phyloP scores from a whole-genome alignment of 768 basidiomycete species.

The Mycena kentingensis region DNA sequence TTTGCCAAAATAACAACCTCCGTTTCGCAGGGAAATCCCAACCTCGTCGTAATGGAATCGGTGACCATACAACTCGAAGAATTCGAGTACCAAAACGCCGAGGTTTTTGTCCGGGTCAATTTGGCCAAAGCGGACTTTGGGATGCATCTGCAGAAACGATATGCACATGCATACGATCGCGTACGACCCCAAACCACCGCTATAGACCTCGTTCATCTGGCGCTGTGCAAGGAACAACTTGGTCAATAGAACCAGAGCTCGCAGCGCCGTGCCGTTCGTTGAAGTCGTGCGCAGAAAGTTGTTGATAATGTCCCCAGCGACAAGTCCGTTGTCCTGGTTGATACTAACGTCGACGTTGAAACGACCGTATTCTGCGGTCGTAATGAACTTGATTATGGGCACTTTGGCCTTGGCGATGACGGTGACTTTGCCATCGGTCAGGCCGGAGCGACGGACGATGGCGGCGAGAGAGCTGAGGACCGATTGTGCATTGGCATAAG shows the following conservation, averaged over 20 bases:
- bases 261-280: constrained; percentile 63
- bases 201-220: constrained; percentile 97
- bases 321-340: constrained; percentile 85
- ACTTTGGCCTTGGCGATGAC: constrained; percentile 94
- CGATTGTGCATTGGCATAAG: constrained; percentile 62
- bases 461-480: constrained; percentile 80
- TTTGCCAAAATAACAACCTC: constrained; percentile 90
- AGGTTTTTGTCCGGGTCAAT: constrained; percentile 87
- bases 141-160: constrained; percentile 96
- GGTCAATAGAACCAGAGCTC: constrained; percentile 81
- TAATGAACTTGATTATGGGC: constrained; percentile 95
- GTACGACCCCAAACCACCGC: constrained; percentile 92
- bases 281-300: constrained; percentile 73
- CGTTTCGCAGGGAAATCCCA: constrained; percentile 85
- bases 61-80: constrained; percentile 92
- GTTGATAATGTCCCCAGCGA: constrained; percentile 77
- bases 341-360: constrained; percentile 93
- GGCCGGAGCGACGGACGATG: constrained; percentile 68
- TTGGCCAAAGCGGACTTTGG: constrained; percentile 85
- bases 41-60: constrained; percentile 90
- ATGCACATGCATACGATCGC: constrained; percentile 91
- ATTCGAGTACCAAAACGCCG: constrained; percentile 94
- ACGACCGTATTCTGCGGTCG: constrained; percentile 60
- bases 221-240: constrained; percentile 90
- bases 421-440: constrained; percentile 74